Evolutionary conservation across 2,329 filamentous ascomycete species (phyloP).

Genomic region (Diplodia mutila): DNA sequence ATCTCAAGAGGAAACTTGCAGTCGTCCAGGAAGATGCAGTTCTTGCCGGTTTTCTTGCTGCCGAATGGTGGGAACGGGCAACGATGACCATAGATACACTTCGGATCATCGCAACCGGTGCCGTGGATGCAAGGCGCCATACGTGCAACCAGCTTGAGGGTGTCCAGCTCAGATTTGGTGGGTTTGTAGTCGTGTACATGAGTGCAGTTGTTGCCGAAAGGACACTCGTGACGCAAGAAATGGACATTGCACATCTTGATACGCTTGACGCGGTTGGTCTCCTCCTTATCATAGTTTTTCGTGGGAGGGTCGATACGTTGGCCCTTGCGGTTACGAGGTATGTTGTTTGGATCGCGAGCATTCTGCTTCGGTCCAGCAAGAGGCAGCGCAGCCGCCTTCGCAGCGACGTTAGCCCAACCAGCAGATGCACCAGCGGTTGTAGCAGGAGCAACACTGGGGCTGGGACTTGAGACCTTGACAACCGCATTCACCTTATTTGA

Average conservation of each 20-base stretch:
- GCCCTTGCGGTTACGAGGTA: slow-evolving; percentile 62
- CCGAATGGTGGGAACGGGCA: slow-evolving; percentile 56
- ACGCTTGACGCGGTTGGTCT: slow-evolving; percentile 63
- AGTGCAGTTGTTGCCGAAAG: slow-evolving; percentile 58
- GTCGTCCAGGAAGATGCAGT: slow-evolving; percentile 60
- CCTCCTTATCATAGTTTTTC: slow-evolving; percentile 57
- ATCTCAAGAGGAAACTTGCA: slow-evolving; percentile 63
- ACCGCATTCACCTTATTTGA: background rate
- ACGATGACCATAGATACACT: slow-evolving; percentile 67
- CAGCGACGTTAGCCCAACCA: slow-evolving; percentile 27
- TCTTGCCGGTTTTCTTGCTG: slow-evolving; percentile 51
- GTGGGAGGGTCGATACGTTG: slow-evolving; percentile 61
- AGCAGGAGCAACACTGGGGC: background rate
- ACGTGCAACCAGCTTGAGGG: slow-evolving; percentile 62
- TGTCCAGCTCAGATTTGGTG: slow-evolving; percentile 56
- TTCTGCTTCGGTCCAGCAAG: slow-evolving; percentile 13
- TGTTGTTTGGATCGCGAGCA: slow-evolving; percentile 19
- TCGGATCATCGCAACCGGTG: slow-evolving; percentile 59
- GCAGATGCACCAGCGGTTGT: slow-evolving; percentile 1
- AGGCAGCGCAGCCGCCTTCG: slow-evolving; percentile 25
- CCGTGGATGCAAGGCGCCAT: slow-evolving; percentile 66
- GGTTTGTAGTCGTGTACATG: slow-evolving; percentile 60
- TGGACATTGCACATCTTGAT: slow-evolving; percentile 66
- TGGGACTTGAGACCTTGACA: slow-evolving; percentile 1
- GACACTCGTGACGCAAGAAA: slow-evolving; percentile 62